Conservation (phyloP, 371 early-diverging fungal species). For the Mortierella sp. region DNA sequence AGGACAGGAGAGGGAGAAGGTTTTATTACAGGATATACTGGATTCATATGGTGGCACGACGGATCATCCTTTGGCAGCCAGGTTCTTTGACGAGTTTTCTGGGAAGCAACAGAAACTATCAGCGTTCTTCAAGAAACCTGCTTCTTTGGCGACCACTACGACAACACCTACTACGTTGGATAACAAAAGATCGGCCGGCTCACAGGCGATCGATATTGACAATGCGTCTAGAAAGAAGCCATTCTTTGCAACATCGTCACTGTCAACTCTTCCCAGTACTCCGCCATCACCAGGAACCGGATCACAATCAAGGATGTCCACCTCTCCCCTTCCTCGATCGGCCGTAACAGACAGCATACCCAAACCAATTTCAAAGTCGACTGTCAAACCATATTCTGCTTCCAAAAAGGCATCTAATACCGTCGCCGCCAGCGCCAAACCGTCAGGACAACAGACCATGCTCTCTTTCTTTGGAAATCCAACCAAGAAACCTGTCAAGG, state of each 20-base stretch:
- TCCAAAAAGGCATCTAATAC: conserved; percentile 24
- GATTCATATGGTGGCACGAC: conserved; percentile 35
- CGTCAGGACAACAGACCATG: conserved; percentile 26
- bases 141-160: no score
- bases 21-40: conserved; percentile 31
- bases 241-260: neutral
- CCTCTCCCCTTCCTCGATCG: neutral
- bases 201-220: neutral
- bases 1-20: neutral
- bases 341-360: neutral
- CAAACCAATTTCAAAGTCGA: conserved; percentile 19
- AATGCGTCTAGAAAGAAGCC: conserved; percentile 4
- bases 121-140: conserved; percentile 50
- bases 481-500: conserved; percentile 1
- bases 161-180: neutral
- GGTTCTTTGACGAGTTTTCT: conserved; percentile 73
- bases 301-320: neutral
- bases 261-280: neutral
- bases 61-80: conserved; percentile 65
- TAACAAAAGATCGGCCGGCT: neutral
- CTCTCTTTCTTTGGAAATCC: conserved; percentile 39
- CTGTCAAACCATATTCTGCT: neutral
- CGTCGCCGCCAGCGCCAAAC: neutral
- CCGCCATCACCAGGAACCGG: neutral
- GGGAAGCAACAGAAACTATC: conserved; percentile 69